A percentile compares a stretch with the other conserved stretches of the same genome.
Conservation (phyloP, 805 yeast species). For the Kurtzmaniella cleridarum region DNA sequence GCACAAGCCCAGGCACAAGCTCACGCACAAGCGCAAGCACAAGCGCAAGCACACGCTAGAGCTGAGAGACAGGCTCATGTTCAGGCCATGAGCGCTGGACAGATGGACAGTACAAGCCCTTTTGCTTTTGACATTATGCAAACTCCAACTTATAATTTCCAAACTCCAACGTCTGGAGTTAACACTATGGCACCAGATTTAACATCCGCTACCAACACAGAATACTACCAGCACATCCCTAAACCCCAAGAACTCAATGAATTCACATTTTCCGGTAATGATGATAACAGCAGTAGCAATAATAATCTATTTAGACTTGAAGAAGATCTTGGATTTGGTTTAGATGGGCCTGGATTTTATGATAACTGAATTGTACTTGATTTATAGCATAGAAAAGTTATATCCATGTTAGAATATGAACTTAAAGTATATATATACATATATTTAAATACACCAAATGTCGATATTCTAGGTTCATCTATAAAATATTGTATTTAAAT, state of each 20-base stretch:
- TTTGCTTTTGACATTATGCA: conserved; percentile 3
- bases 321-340: conserved; percentile 41
- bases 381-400: background rate
- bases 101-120: conserved; percentile 9
- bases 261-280: conserved; percentile 19
- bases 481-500: conserved; percentile 22
- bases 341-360: conserved; percentile 28
- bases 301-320: conserved; percentile 27
- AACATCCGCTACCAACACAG: conserved; percentile 15
- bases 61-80: conserved; percentile 4
- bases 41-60: background rate
- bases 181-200: conserved; percentile 18
- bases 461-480: background rate
- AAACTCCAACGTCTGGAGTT: conserved; percentile 11
- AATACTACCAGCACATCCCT: conserved; percentile 33
- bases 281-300: conserved; percentile 6
- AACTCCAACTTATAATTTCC: conserved; percentile 1
- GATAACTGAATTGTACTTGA: background rate
- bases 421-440: background rate
- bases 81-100: conserved; percentile 10
- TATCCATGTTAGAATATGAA: background rate
- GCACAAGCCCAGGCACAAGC: conserved; percentile 6
- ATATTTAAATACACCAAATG: background rate
- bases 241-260: conserved; percentile 42
- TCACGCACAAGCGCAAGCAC: conserved; percentile 5